Evolutionary conservation across 768 basidiomycete genomes (phyloP), one percentile per base, ranked within the genome.

Genomic region (Tylopilus felleus): DNA sequence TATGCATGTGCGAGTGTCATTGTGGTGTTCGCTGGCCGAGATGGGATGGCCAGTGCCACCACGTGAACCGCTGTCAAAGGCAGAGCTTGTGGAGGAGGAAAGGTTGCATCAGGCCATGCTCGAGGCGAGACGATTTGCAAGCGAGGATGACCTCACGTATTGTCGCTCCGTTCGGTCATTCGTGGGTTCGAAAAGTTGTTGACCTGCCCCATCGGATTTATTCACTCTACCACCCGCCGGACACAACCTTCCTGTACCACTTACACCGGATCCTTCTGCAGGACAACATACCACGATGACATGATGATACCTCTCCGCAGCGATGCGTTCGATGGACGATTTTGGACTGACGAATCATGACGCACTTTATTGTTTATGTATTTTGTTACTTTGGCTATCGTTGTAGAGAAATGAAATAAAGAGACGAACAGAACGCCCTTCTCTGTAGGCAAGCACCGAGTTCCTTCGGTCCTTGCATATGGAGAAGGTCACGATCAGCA

Each of bases 71-170:
- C 68, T 87, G 44, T 79, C 83, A 4, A 86, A 85, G 65, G 85
- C 85, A 17, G 86, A 88, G 65, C 72, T 85, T 5, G 79, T 85
- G 31, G 84, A 86, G 61, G 85, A 87, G 61, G 79, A 83, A 57
- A 75, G 85, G 31, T 68, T 83, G 38, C 78, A 83, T 56, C 79
- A 80, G 25, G 80, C 79, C 39, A 81, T 87, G 75, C 65, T 82
- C 13, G 79, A 85, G 58, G 83, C 84, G 33, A 75, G 80, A 52
- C 76, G 71, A 49, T 72, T 67, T 55, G 81, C 78, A 23, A 75
- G 77, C 9, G 69, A 74, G 38, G 81, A 85, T 55, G 84, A 85
- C 49, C 61, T 79, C 47, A 66, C 71, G 31, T 79, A 81, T 41
- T 85, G 80, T 72, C 80, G 85, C 38, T 75, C 83, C n/a, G 54